These are phyloP conservation scores for Rosa chinensis DNA, from an alignment of 306 rosid species.

Conservation along the genomic window DNA sequence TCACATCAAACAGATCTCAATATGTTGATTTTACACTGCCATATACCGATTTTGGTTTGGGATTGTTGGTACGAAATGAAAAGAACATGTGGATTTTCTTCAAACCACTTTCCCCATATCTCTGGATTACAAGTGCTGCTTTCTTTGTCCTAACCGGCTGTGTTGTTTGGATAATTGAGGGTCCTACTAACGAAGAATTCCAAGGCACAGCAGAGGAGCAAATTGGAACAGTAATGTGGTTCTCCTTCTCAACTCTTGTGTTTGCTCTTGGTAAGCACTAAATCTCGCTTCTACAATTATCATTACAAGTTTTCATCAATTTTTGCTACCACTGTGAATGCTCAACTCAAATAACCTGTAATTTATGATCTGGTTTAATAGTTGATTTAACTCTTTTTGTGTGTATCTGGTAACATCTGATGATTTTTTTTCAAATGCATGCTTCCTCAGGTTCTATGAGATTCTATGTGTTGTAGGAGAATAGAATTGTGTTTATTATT, in stretches of 20 bases:
- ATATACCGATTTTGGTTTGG: slow-evolving; percentile 1
- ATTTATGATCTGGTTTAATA: no score
- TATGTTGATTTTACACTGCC: slow-evolving; percentile 16
- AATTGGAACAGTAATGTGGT: slow-evolving; percentile 15
- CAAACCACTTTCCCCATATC: not conserved
- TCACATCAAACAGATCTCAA: slow-evolving; percentile 7
- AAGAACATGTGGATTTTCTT: slow-evolving; percentile 10
- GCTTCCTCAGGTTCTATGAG: no score
- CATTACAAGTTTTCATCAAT: no score
- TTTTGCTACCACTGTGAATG: no score
- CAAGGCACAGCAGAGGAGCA: slow-evolving; percentile 14
- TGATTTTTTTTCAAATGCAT: no score
- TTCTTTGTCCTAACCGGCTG: slow-evolving; percentile 19
- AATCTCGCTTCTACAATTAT: not conserved
- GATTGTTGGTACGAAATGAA: not conserved
- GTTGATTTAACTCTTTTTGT: no score
- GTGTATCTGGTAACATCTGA: not conserved
- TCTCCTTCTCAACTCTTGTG: slow-evolving; percentile 17
- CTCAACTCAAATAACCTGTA: no score
- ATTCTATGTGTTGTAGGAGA: no score
- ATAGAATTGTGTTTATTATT: no score
- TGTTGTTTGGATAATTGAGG: slow-evolving; percentile 22
- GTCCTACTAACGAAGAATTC: not conserved
- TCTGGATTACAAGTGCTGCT: slow-evolving; percentile 17
- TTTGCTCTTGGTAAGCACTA: slow-evolving; percentile 21